Evolutionary conservation across 257 asterid species (phyloP), one percentile per base, ranked within the genome.

Genomic region (Solanum chilense): DNA sequence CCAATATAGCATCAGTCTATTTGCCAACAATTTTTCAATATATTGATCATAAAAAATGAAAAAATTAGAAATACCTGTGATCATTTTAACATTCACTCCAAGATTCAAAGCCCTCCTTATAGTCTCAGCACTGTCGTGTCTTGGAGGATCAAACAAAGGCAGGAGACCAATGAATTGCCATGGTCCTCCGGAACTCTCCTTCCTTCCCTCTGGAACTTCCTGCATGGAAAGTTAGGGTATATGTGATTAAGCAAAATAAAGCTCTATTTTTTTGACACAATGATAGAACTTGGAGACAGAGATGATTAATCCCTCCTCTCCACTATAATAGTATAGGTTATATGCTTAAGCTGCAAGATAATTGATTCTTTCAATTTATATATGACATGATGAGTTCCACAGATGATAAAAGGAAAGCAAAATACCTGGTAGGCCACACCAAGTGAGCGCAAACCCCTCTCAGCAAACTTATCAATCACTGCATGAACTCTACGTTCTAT

Each of bases 51-150:
- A 44, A 60, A 39, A 74, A 71, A 33, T 3, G 4, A 33, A 71
- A 71, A 33, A 21, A 10, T n/a, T 42, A 86, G 27, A 82, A 44
- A 13, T 82, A 91, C 93, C 93, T 87, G 93, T 91, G 85, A 91
- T 91, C 93, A 91, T 91, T 82, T 91, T 91, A 52, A 91, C 93
- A 87, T 91, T 91, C 21, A 91, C 93, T 87, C 93, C 93, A 86
- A 91, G 93, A 87, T 91, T 91, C 69, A 91, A 74, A 89, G 93
- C 93, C 88, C 93, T 90, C 80, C 93, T 89, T 41, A 91, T 91
- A 18, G 93, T 91, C 87, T 91, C 93, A 78, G 93, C 93, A 90
- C 93, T 91, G 88, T 91, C 93, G 73, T 91, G 93, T n/a, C 93
- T 86, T 16, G 93, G 93, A 62, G 93, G 93, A 83, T 91, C 93